Base-by-base conservation (phyloP, 805 yeast species). In the Teunomyces tritomae region DNA sequence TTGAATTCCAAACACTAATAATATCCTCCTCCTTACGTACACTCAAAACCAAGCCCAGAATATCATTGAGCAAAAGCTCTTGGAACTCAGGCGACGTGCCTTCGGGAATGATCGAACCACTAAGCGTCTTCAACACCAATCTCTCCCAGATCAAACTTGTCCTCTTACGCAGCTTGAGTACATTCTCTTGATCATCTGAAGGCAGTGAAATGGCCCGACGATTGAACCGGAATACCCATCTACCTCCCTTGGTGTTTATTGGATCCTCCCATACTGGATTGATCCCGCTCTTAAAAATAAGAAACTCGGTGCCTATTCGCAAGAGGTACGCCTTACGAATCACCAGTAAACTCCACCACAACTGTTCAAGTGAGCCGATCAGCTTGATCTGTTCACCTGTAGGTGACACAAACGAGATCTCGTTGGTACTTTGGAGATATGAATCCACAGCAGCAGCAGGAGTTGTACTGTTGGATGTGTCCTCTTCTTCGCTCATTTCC, bases 181-280 rank as follows among this genome's bases (percentile, higher is more conserved):
- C 48, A 17, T 50, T 46, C 16, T 63, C 67, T 28, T 50, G 56
- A 26, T 54, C 55, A 20, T 43, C 51, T 4, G 39, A 8, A 8
- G 39, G 13, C 6, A 17, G 8, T 1, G 49, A 16, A 13, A 48
- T 49, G n/a, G 56, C 56, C 3, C 72, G 60, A 36, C 79, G 65
- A 56, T 67, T 62, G 54, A 80, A 74, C 52, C 82, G 68, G 54
- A 81, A 76, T 14, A 78, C 73, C 85, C 85, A 82, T 54, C 85
- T 67, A 2, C 88, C 87, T 32, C 87, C 87, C 44, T 71, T 67
- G 50, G 75, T 64, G 58, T 83, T 83, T 43, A 73, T 67, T 7
- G 84, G 83, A 57, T 83, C 87, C 58, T 83, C 87, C 87, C 88
- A 83, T 43, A 80, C 77, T 8, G 88, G 88, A 53, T 78, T 77